Evolutionary conservation across 192 early-diverging fungal species (phyloP).

Genomic region (Backusella macrospora): DNA sequence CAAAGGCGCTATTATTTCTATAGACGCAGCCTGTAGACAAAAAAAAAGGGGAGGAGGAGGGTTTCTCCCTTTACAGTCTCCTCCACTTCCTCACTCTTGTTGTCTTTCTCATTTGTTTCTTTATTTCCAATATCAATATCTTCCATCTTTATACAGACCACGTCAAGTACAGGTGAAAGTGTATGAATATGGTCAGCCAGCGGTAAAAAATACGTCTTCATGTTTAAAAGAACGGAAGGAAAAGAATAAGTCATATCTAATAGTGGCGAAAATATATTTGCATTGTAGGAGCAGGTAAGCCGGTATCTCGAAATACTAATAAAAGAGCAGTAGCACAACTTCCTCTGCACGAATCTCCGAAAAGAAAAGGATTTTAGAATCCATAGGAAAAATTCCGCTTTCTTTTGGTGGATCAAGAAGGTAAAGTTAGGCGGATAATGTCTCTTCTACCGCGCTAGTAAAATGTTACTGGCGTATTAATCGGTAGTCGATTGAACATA

Average conservation of each 20-base stretch:
- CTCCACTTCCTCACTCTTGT: not conserved
- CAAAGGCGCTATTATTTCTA: too few species aligned
- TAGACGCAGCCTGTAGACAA: too few species aligned
- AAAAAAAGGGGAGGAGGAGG: too few species aligned
- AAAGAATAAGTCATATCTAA: conserved; percentile 52
- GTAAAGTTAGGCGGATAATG: conserved; percentile 71
- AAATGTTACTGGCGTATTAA: conserved; percentile 80
- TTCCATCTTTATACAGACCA: too few species aligned
- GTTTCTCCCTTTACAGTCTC: too few species aligned
- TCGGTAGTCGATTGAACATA: conserved; percentile 65
- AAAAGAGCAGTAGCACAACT: conserved; percentile 55
- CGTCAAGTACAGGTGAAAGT: conserved; percentile 35
- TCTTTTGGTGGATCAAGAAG: conserved; percentile 56
- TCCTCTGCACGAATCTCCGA: conserved; percentile 74
- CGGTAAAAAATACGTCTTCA: conserved; percentile 46
- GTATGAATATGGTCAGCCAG: conserved; percentile 44
- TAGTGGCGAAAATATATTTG: conserved; percentile 67
- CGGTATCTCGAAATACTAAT: conserved; percentile 59
- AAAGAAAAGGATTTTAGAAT: conserved; percentile 61
- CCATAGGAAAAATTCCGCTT: conserved; percentile 46
- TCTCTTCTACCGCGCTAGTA: conserved; percentile 82
- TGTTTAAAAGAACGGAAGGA: conserved; percentile 41
- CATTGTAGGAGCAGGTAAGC: conserved; percentile 56
- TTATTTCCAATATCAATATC: not conserved
- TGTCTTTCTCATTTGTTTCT: not conserved